Evolutionary conservation across 371 early-diverging fungal species (phyloP), one percentile per base, ranked within the genome.

Genomic region (Syncephalastrum racemosum): DNA sequence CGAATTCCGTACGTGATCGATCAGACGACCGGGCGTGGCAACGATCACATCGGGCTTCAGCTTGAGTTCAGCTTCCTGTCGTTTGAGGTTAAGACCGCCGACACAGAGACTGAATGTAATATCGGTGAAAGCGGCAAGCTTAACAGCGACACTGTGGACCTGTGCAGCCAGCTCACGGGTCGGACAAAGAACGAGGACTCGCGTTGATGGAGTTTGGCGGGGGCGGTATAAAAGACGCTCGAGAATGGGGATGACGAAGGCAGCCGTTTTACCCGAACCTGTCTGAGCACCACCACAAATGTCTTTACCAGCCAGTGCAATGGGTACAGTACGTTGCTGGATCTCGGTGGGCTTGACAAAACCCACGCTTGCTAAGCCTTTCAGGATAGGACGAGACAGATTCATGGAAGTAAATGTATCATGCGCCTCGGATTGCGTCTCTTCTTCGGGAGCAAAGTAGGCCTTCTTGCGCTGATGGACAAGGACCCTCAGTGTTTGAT

Each of bases 21-120:
- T 98, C 40, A 99, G 82, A 63, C 99, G 91, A 68, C 99, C 99
- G 4, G 99, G 99, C 1, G 99, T 99, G n/a, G 99, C 99, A 63
- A 99, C 94, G 41, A 99, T 89, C 1, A 99, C 83, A 68, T 99
- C 99, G 13, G 99, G 99, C 39, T 95, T 86, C 62, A 84, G 80
- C 39, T 87, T 81, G 22, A 99, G 83, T 66, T 96, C 98, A 1
- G 82, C 81, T 71, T 97, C 97, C 75, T 99, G 99, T 18, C 82
- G 71, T 64, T 92, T 92, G 7, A 92, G 74, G 43, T 90, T 86
- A 45, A 99, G 81, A 62, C 99, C 99, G 77, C 99, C 87, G 24
- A 96, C 95, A 74, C 91, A 90, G 22, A 98, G 84, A 64, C 90
- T 87, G 54, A 90, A 84, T 2, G 79, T 79, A 46, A 97, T 92